Percentiles rank a stretch among this genome's conserved stretches.
Evolutionary conservation across 2,329 filamentous ascomycete species (phyloP).

Genomic region (Claviceps cyperi): DNA sequence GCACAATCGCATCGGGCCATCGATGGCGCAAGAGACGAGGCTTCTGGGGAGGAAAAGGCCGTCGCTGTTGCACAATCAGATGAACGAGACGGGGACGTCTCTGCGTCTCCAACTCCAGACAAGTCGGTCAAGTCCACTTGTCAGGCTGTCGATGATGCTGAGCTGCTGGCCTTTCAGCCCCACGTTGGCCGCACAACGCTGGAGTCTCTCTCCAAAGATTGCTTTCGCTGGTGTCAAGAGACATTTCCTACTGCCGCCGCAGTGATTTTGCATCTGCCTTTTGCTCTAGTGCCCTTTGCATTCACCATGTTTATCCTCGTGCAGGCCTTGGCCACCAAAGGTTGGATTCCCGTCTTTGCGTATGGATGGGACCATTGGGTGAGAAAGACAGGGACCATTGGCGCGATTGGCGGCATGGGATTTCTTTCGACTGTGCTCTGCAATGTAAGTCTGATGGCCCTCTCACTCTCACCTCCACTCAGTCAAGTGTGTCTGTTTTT

Average conservation of each 20-base stretch:
- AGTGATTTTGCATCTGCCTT: slow-evolving; percentile 50
- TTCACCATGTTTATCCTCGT: slow-evolving; percentile 65
- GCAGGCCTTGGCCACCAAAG: slow-evolving; percentile 56
- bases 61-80: background rate
- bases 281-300: slow-evolving; percentile 55
- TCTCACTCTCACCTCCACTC: background rate
- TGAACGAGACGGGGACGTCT: background rate
- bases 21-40: background rate
- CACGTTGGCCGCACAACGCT: slow-evolving; percentile 28
- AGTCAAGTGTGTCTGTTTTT: background rate
- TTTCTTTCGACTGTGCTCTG: slow-evolving; percentile 57
- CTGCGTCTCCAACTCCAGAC: background rate
- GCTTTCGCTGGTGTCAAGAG: slow-evolving; percentile 46
- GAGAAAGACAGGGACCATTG: slow-evolving; percentile 50
- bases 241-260: slow-evolving; percentile 57
- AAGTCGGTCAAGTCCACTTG: background rate
- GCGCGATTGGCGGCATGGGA: slow-evolving; percentile 57
- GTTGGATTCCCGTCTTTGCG: slow-evolving; percentile 61
- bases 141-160: background rate
- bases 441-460: slow-evolving; percentile 40
- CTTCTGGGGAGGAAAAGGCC: background rate
- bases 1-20: background rate
- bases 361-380: slow-evolving; percentile 65
- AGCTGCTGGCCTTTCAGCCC: slow-evolving; percentile 4
- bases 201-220: slow-evolving; percentile 29